Base-by-base conservation (phyloP, 164 flowering plant species). In the Berberis thunbergii region DNA sequence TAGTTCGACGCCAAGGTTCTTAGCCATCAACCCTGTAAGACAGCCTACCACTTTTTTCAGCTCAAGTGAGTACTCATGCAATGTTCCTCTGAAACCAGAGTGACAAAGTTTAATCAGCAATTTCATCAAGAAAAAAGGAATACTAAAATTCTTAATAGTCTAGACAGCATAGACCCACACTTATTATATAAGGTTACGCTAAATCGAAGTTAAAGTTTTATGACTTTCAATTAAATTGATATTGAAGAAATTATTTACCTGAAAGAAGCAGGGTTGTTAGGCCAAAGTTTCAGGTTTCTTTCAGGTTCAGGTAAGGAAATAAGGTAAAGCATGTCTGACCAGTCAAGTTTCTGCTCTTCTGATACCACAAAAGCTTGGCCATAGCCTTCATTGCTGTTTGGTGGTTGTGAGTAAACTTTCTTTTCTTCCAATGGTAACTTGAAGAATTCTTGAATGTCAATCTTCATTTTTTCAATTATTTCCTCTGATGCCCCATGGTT, bases 331-430 rank as follows among this genome's bases (percentile, higher is more conserved):
- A 80, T 74, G 76, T 80, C 86, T 4, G 7, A 71, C 84, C 84
- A 82, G 38, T 84, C 80, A 26, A 84, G 82, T 69, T 80, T 77
- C 50, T 77, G 84, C 9, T 82, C 80, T 48, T 82, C 77, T 7
- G 82, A 60, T 45, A 1, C 62, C 56, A 82, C 80, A 61, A 80
- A 77, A 4, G 81, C 80, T 63, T 82, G 85, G 1, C 84, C 86
- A 74, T 76, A 82, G 57, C 86, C 89, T 71, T 85, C 82, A 38
- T 81, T 63, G 50, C 1, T 45, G 46, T 75, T 66, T 7, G 81
- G 76, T 38, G 41, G 62, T 76, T 75, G 82, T 7, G 74, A 66
- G 64, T 65, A 76, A 4, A 50, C 73, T 66, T 64, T 70, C 75
- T 78, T 83, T 72, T 83, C 83, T 61, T 81, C 85, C 12, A 76